Evolutionary conservation across 208 protist species (phyloP).

Genomic region (Wallacemonas rigidus): DNA sequence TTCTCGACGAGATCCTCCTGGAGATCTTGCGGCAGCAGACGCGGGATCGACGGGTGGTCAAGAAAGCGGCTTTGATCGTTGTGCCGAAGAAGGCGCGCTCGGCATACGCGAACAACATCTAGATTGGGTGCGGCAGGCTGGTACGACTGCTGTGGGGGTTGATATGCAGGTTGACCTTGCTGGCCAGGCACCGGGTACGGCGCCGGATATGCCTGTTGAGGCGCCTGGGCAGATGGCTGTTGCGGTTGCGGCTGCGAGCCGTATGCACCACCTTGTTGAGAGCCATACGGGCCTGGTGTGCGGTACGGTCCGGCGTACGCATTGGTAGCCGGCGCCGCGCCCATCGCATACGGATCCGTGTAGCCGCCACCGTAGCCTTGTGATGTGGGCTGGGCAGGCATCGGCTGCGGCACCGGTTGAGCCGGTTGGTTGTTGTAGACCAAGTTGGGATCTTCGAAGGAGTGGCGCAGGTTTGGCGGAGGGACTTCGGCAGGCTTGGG

Average conservation of each 20-base stretch:
- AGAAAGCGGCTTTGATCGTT: slow-evolving; percentile 45
- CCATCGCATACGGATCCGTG: slow-evolving; percentile 13
- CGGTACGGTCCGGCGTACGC: slow-evolving; percentile 22
- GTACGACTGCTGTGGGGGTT: slow-evolving; percentile 21
- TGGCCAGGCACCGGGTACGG: not conserved
- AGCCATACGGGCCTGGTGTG: slow-evolving; percentile 17
- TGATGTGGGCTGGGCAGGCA: slow-evolving; percentile 13
- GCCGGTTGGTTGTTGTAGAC: slow-evolving; percentile 17
- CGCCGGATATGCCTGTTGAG: slow-evolving; percentile 23
- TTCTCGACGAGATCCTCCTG: slow-evolving; percentile 51
- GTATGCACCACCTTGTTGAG: slow-evolving; percentile 16
- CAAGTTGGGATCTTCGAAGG: slow-evolving; percentile 56
- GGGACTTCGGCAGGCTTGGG: slow-evolving; percentile 23
- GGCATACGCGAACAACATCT: slow-evolving; percentile 22
- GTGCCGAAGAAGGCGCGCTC: slow-evolving; percentile 32
- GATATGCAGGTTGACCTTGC: slow-evolving; percentile 11
- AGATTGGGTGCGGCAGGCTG: slow-evolving; percentile 13
- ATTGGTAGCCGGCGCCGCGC: not conserved
- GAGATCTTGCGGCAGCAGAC: slow-evolving; percentile 65
- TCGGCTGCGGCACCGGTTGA: slow-evolving; percentile 1
- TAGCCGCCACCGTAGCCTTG: not conserved
- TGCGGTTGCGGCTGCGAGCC: slow-evolving; percentile 3
- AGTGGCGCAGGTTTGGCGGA: slow-evolving; percentile 39
- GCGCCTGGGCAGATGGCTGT: slow-evolving; percentile 14
- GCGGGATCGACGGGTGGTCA: slow-evolving; percentile 74